Conservation (phyloP, 2,329 filamentous ascomycete genomes). For the Colletotrichum sp. region DNA sequence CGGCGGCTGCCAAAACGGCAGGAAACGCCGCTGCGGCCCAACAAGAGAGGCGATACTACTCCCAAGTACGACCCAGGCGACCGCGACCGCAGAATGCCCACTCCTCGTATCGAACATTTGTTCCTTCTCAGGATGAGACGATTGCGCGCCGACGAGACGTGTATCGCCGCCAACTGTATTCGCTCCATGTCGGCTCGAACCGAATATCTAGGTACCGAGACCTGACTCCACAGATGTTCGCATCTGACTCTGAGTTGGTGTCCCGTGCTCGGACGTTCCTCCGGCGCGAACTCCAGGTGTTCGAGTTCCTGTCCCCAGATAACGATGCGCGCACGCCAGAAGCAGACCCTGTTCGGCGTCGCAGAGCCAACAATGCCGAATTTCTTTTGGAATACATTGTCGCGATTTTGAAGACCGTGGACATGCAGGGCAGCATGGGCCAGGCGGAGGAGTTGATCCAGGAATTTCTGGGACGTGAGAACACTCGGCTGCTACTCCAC, state of each 20-base stretch:
- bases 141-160: conserved; percentile 71
- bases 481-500: conserved; percentile 80
- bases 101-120: conserved; percentile 24
- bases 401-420: conserved; percentile 81
- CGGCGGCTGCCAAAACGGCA: neutral
- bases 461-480: conserved; percentile 78
- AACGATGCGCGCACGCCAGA: neutral
- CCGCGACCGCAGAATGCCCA: conserved; percentile 15
- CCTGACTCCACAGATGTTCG: conserved; percentile 71
- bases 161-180: conserved; percentile 76
- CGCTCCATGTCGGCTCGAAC: conserved; percentile 83
- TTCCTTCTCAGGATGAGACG: conserved; percentile 28
- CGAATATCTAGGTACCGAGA: conserved; percentile 77
- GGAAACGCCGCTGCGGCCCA: neutral
- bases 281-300: conserved; percentile 83
- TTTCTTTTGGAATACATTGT: conserved; percentile 88
- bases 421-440: conserved; percentile 79
- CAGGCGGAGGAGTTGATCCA: conserved; percentile 80
- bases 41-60: neutral
- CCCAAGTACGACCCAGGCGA: conserved; percentile 6
- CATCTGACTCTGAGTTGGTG: conserved; percentile 68
- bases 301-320: conserved; percentile 67
- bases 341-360: conserved; percentile 13
- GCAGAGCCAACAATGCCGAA: conserved; percentile 72
- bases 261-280: conserved; percentile 83